Evolutionary conservation across 495 filamentous ascomycete genomes (phyloP).

Genomic region (Aspergillus coremiiformis): DNA sequence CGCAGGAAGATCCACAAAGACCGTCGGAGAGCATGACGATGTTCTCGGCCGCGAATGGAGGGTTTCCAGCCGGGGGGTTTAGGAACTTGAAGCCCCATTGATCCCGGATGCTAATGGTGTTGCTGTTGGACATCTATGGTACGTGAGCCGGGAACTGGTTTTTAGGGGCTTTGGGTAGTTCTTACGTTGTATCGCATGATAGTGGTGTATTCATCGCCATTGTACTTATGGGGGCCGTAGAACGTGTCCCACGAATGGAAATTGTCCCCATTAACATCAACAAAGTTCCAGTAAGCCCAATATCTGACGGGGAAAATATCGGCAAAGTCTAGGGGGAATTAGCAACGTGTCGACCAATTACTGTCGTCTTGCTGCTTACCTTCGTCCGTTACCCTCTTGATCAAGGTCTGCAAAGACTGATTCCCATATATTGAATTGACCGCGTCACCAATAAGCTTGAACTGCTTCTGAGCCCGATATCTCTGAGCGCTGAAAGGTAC

Average conservation of each 20-base stretch:
- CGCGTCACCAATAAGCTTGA: conserved; percentile 33
- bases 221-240: conserved; percentile 30
- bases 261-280: conserved; percentile 2
- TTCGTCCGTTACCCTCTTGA: background rate
- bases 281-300: conserved; percentile 5
- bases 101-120: background rate
- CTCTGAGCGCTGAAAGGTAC: conserved; percentile 37
- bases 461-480: conserved; percentile 34
- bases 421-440: background rate
- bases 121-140: conserved; percentile 9
- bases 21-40: conserved; percentile 32
- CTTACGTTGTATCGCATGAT: conserved; percentile 7
- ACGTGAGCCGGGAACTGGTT: background rate
- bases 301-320: background rate
- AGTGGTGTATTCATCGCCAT: conserved; percentile 41
- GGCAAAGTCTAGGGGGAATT: background rate
- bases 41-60: conserved; percentile 2
- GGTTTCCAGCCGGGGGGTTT: background rate
- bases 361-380: background rate
- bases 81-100: background rate
- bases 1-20: conserved; percentile 44
- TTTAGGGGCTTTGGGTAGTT: background rate
- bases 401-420: background rate
- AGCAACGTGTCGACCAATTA: background rate
- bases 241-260: conserved; percentile 47